These are phyloP conservation scores for Talaromyces sp. DNA, from an alignment of 2,329 filamentous ascomycete species.

Conservation along the genomic window DNA sequence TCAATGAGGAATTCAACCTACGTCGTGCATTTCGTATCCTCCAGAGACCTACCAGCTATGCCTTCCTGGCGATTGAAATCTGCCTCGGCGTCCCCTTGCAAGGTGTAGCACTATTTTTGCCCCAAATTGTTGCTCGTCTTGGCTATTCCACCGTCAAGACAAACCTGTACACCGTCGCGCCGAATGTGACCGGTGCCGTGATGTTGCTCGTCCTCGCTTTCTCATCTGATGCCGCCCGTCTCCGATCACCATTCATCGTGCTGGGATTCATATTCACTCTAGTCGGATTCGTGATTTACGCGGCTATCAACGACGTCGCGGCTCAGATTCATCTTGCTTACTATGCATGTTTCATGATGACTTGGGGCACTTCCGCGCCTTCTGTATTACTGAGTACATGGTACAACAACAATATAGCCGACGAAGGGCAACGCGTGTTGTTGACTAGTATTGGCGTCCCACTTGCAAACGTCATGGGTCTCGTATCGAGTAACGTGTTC, in stretches of 20 bases:
- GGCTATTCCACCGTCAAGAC: slow-evolving; percentile 21
- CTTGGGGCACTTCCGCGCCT: slow-evolving; percentile 70
- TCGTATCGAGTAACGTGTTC: slow-evolving; percentile 66
- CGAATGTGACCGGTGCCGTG: slow-evolving; percentile 67
- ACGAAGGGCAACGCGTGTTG: slow-evolving; percentile 66
- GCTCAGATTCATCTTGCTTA: slow-evolving; percentile 62
- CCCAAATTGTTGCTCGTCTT: slow-evolving; percentile 47
- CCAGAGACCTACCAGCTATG: slow-evolving; percentile 50
- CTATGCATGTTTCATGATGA: slow-evolving; percentile 77
- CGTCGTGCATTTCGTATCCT: slow-evolving; percentile 50
- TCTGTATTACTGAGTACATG: slow-evolving; percentile 62
- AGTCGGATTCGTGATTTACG: slow-evolving; percentile 73
- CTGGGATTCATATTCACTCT: slow-evolving; percentile 70
- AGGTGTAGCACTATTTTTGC: slow-evolving; percentile 53
- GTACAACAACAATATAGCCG: slow-evolving; percentile 80
- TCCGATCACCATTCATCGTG: slow-evolving; percentile 69
- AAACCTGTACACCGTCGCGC: slow-evolving; percentile 70
- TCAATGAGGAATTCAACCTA: slow-evolving; percentile 53
- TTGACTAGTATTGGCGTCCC: slow-evolving; percentile 69
- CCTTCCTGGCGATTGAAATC: slow-evolving; percentile 53
- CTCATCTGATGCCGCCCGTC: slow-evolving; percentile 59
- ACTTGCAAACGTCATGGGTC: slow-evolving; percentile 69
- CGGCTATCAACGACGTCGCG: slow-evolving; percentile 60
- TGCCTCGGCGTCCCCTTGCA: slow-evolving; percentile 57
- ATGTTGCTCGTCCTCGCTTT: slow-evolving; percentile 71